A percentile compares a stretch with the other conserved stretches of the same genome.
Evolutionary conservation across 83 land plant genomes (phyloP).

Genomic region (Larix sibirica): DNA sequence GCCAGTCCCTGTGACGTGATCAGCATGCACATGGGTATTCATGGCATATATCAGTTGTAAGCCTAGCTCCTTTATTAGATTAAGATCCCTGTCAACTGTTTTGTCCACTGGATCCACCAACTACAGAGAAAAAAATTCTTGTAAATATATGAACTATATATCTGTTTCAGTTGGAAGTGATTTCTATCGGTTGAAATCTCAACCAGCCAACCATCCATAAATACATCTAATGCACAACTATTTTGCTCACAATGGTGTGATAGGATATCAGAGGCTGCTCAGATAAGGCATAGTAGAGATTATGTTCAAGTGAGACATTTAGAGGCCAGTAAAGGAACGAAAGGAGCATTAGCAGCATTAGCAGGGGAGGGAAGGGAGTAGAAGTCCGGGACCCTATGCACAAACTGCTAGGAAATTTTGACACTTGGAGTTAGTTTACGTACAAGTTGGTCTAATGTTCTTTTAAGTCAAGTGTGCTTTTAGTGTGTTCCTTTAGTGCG

Average conservation of each 20-base stretch:
- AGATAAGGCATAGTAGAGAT: not conserved
- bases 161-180: not conserved
- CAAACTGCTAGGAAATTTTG: not conserved
- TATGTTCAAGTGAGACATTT: not conserved
- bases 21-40: conserved; percentile 97
- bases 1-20: conserved; percentile 96
- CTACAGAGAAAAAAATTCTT: conserved; percentile 30
- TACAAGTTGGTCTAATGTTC: too few relatives aligned
- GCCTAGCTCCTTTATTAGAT: conserved; percentile 77
- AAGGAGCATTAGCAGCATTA: too few relatives aligned
- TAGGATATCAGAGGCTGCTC: not conserved
- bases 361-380: too few relatives aligned
- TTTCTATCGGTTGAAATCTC: not conserved
- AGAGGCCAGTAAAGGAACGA: not conserved
- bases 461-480: too few relatives aligned
- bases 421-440: too few relatives aligned
- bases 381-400: too few relatives aligned
- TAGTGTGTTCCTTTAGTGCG: too few relatives aligned
- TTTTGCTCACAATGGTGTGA: too few relatives aligned
- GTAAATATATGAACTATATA: not conserved
- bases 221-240: not conserved
- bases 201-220: not conserved
- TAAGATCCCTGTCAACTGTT: conserved; percentile 83
- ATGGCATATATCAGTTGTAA: conserved; percentile 85
- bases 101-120: conserved; percentile 92